These are phyloP conservation scores for Cucumis hystrix DNA, from an alignment of 306 rosid genomes.

Conservation along the genomic window DNA sequence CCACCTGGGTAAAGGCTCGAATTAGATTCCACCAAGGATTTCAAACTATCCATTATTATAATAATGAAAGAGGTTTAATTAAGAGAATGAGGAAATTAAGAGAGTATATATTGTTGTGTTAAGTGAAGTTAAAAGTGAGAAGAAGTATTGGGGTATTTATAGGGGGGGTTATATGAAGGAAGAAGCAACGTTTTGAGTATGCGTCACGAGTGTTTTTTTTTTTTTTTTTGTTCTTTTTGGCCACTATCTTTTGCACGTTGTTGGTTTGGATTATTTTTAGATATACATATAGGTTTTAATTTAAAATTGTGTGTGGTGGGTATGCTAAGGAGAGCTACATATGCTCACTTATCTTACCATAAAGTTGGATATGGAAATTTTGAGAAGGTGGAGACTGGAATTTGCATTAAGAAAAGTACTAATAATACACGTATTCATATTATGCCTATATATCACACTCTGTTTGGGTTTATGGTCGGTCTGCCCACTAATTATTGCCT, in stretches of 20 bases:
- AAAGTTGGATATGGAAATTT: neutral
- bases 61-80: too few relatives aligned
- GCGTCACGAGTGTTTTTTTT: too few relatives aligned
- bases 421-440: neutral
- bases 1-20: slow-evolving; percentile 53
- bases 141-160: neutral
- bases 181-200: too few relatives aligned
- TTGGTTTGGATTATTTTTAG: too few relatives aligned
- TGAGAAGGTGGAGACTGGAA: neutral
- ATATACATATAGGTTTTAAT: neutral
- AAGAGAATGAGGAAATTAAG: neutral
- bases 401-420: neutral
- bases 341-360: neutral
- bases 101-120: neutral
- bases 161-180: too few relatives aligned
- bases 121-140: neutral
- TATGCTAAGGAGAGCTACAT: neutral
- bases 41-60: neutral
- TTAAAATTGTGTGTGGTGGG: neutral
- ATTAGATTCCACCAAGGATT: slow-evolving; percentile 23
- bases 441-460: neutral
- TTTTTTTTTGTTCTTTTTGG: too few relatives aligned
- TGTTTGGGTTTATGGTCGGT: neutral
- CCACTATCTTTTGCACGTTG: too few relatives aligned
- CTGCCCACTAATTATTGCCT: neutral